Base-by-base conservation (phyloP, 176 grass and related monocot genomes). In the Luzula sylvatica region DNA sequence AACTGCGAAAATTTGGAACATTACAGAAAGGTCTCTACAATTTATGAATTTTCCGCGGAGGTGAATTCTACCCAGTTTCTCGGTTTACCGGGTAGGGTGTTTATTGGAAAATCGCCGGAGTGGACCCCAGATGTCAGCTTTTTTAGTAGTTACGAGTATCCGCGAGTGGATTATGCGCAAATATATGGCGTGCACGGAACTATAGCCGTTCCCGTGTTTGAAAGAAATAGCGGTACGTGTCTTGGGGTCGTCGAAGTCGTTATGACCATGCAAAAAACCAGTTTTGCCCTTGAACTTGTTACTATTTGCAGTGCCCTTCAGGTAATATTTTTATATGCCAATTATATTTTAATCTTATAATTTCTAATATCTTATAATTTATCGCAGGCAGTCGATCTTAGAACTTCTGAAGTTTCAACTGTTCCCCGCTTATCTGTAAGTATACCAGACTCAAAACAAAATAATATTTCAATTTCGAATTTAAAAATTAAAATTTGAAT, bases 161-260 rank as follows among this genome's bases (percentile, higher is more conserved):
- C 75, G 23, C 76, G 93, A 26, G 65, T 90, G 3, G 62, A 8
- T 20, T 21, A 98, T 66, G 93, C 86, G 0, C 68, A 83, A 14
- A 11, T 22, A 26, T 64, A 79, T 28, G 78, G 80, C 23, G 61
- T 98, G 52, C 81, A 83, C 12, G 93, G 93, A 15, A 76, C 81
- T 3, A 78, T 98, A 65, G 92, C 81, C 20, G 58, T 98, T 57
- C 93, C 93, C 0, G 81, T 98, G 22, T 90, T 98, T 23, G 81
- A 90, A 74, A 66, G 57, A 23, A 75, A 53, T 5, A 77, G 26
- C 29, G 74, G 46, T 26, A 72, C 61, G 22, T 98, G 93, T 46
- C 46, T 98, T 38, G 93, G 93, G 28, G 93, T 98, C 60, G 80
- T 98, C 46, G 93, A 98, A 60, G 30, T 98, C 20, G 78, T 98